These are phyloP conservation scores for Saturnispora bothae DNA, from an alignment of 805 yeast species.

Conservation along the genomic window DNA sequence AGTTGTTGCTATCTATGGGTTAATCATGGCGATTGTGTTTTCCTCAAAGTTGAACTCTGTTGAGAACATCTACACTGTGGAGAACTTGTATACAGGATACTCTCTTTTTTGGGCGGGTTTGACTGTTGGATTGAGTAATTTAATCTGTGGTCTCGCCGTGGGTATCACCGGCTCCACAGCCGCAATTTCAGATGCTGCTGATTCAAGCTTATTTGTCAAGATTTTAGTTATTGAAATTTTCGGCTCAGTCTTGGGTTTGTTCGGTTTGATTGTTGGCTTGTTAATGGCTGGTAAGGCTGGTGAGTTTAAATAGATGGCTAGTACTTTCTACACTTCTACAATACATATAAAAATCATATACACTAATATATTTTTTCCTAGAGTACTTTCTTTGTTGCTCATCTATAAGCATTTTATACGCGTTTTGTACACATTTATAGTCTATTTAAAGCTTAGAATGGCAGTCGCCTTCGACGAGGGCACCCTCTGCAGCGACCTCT, in stretches of 20 bases:
- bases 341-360: too few species aligned
- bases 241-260: slow-evolving; percentile 90
- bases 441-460: slow-evolving; percentile 15
- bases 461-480: slow-evolving; percentile 37
- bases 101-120: slow-evolving; percentile 97
- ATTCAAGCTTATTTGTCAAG: slow-evolving; percentile 87
- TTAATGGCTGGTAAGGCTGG: slow-evolving; percentile 94
- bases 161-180: slow-evolving; percentile 99
- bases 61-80: slow-evolving; percentile 59
- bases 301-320: slow-evolving; percentile 51
- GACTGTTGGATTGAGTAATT: slow-evolving; percentile 87
- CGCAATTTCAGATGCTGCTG: slow-evolving; percentile 96
- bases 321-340: too few species aligned
- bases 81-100: slow-evolving; percentile 88
- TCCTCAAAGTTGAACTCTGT: slow-evolving; percentile 75
- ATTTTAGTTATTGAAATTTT: slow-evolving; percentile 95
- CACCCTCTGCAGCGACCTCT: slow-evolving; percentile 84
- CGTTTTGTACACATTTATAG: too few species aligned
- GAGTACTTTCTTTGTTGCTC: too few species aligned
- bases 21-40: slow-evolving; percentile 95
- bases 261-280: slow-evolving; percentile 93
- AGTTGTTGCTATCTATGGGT: slow-evolving; percentile 96
- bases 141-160: slow-evolving; percentile 94
- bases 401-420: too few species aligned
- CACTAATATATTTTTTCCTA: too few species aligned